Base-by-base conservation (phyloP, 148 eudicot genomes). In the Rhododendron ovatum region DNA sequence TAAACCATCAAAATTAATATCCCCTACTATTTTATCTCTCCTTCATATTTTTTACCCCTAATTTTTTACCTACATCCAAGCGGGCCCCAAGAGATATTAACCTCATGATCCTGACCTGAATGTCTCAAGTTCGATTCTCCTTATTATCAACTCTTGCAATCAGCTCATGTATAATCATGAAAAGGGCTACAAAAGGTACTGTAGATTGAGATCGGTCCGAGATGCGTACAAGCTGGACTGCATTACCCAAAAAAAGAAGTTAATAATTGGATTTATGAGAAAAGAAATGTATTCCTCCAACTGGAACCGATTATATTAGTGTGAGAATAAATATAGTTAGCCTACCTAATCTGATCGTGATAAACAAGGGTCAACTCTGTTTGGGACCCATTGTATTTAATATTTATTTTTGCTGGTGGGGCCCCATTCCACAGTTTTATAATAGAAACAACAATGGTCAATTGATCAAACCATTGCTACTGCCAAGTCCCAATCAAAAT, bases 321-420 rank as follows among this genome's bases (percentile, higher is more conserved):
- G 59, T 57, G 18, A 50, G 88, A 67, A 5, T 26, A 83, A 15
- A 41, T 41, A 45, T 41, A 39, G n/a, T 55, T 35, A 30, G 86
- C 86, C 41, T 71, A 67, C 84, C 89, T 87, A 84, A 87, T 78
- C 45, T 73, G 86, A 87, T 79, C 65, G 43, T 77, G 85, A 67
- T 74, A 45, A 82, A 47, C 81, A 87, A 57, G 75, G 86, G 89
- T 87, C 89, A 87, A 87, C 89, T 80, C 74, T 84, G 5, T 3
- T 18, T 12, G 86, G 86, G 89, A 84, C 84, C 89, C 87, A 59
- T 14, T 9, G 2, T 11, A 26, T 69, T 3, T 24, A 7, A 9
- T 28, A 30, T 71, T 5, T 71, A 30, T 3, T n/a, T 3, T 28
- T 11, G 0, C 76, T 12, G 76, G 18, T 71, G 76, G 76, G 0